These are phyloP conservation scores for Pseudomonodictys pantanalensis DNA, from an alignment of 495 filamentous ascomycete species.

Conservation along the genomic window DNA sequence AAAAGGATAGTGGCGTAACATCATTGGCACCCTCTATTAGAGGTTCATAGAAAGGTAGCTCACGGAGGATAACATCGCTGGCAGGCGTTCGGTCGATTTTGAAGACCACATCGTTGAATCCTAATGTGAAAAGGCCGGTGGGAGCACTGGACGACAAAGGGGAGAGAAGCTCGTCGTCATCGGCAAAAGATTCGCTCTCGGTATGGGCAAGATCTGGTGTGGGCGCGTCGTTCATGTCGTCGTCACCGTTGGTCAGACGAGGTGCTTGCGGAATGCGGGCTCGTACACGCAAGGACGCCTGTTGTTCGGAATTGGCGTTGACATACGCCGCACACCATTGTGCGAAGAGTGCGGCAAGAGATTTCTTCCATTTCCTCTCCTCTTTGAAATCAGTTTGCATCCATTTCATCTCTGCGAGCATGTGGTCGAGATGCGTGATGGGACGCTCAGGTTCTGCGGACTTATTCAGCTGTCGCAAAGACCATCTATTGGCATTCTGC, in stretches of 20 bases:
- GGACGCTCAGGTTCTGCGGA: conserved; percentile 73
- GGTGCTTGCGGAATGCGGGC: conserved; percentile 34
- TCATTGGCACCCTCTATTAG: conserved; percentile 8
- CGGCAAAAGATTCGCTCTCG: conserved; percentile 36
- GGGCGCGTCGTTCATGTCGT: conserved; percentile 30
- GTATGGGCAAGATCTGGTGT: conserved; percentile 37
- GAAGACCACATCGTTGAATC: conserved; percentile 79
- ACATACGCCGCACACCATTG: conserved; percentile 80
- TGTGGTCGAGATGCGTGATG: conserved; percentile 74
- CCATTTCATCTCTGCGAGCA: conserved; percentile 92
- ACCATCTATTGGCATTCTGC: conserved; percentile 86
- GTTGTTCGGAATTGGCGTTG: conserved; percentile 57
- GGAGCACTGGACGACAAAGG: conserved; percentile 45
- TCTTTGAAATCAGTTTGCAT: conserved; percentile 93
- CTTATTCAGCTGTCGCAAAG: conserved; percentile 78
- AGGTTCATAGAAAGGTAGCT: conserved; percentile 76
- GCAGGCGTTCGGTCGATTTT: conserved; percentile 69
- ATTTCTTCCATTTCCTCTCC: conserved; percentile 89
- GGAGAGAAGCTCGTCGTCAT: conserved; percentile 24
- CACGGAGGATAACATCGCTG: conserved; percentile 77
- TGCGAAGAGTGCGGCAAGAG: conserved; percentile 72
- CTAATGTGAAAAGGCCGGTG: conserved; percentile 77
- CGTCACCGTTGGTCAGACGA: conserved; percentile 25
- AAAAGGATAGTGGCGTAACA: conserved; percentile 40
- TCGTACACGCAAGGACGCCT: conserved; percentile 63